Percentiles rank a stretch among this genome's conserved stretches.
phyloP scores from a whole-genome alignment of 768 basidiomycete species.

The Albatrellus ellisii region DNA sequence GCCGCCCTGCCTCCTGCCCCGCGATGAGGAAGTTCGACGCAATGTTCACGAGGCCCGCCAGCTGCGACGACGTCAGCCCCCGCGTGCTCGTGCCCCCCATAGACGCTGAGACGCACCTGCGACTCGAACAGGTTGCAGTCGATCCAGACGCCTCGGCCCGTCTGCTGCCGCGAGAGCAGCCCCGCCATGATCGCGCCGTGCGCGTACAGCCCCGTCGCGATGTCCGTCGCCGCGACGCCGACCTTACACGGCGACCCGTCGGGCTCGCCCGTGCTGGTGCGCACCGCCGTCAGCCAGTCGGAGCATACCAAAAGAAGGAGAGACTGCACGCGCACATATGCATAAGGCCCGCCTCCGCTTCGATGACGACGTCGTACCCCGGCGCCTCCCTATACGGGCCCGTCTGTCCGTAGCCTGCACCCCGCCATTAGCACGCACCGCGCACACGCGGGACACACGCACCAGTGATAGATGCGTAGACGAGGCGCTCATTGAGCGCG shows the following conservation, averaged over 20 bases:
- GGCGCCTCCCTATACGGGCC: slow-evolving; percentile 77
- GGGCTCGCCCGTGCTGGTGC: slow-evolving; percentile 69
- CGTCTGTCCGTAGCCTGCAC: slow-evolving; percentile 69
- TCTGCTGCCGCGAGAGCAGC: slow-evolving; percentile 67
- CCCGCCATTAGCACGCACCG: background rate
- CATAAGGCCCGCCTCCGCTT: slow-evolving; percentile 82
- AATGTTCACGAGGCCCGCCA: slow-evolving; percentile 85
- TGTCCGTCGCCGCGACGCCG: slow-evolving; percentile 89
- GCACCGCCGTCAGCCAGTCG: slow-evolving; percentile 5
- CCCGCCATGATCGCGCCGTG: slow-evolving; percentile 92
- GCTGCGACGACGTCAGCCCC: slow-evolving; percentile 27
- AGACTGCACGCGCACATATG: slow-evolving; percentile 51
- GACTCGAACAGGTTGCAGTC: slow-evolving; percentile 90
- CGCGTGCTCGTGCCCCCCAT: background rate
- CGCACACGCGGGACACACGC: slow-evolving; percentile 7
- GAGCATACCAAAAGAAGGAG: slow-evolving; percentile 8
- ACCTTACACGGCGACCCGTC: slow-evolving; percentile 83
- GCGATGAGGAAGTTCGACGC: slow-evolving; percentile 89
- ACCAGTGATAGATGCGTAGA: slow-evolving; percentile 90
- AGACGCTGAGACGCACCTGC: slow-evolving; percentile 37
- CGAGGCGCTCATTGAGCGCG: slow-evolving; percentile 62
- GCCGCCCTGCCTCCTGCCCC: slow-evolving; percentile 66
- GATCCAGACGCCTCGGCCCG: slow-evolving; percentile 81
- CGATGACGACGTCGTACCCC: slow-evolving; percentile 66
- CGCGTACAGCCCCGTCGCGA: slow-evolving; percentile 79